Percentiles rank a stretch among this genome's conserved stretches.
Conservation (phyloP, 176 grass and related monocot genomes). For the Calamus simplicifolius region DNA sequence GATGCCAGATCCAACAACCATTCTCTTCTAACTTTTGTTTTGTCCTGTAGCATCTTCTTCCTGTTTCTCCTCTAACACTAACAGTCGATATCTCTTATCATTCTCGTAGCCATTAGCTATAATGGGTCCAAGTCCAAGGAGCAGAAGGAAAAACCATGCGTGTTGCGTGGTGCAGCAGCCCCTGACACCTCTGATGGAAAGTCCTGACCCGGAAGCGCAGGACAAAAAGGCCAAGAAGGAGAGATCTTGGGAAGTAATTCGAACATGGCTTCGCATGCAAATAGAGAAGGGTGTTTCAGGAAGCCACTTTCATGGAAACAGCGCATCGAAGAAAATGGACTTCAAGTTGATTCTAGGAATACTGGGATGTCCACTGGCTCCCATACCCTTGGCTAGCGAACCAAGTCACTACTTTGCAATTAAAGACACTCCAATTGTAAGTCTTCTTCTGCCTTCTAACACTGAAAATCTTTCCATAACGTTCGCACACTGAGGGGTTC, state of each 20-base stretch:
- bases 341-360: slow-evolving; percentile 29
- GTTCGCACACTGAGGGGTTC: slow-evolving; percentile 18
- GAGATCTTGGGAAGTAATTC: slow-evolving; percentile 24
- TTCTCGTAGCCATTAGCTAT: too few relatives aligned
- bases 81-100: too few relatives aligned
- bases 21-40: slow-evolving; percentile 8
- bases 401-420: slow-evolving; percentile 11
- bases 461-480: not conserved
- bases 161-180: slow-evolving; percentile 21
- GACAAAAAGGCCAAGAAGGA: slow-evolving; percentile 21
- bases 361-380: slow-evolving; percentile 27
- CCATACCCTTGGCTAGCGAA: slow-evolving; percentile 13
- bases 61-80: too few relatives aligned
- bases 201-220: slow-evolving; percentile 31
- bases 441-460: not conserved
- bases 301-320: not conserved
- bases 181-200: slow-evolving; percentile 27
- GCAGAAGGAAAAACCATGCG: slow-evolving; percentile 11
- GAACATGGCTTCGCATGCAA: slow-evolving; percentile 26
- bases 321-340: slow-evolving; percentile 4
- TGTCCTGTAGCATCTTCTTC: not conserved
- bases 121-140: slow-evolving; percentile 27
- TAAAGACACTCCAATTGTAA: slow-evolving; percentile 34
- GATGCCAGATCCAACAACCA: slow-evolving; percentile 10
- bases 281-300: slow-evolving; percentile 15